Evolutionary conservation across 106 monocot species (phyloP), one percentile per base, ranked within the genome.

Genomic region (Platanthera zijinensis): DNA sequence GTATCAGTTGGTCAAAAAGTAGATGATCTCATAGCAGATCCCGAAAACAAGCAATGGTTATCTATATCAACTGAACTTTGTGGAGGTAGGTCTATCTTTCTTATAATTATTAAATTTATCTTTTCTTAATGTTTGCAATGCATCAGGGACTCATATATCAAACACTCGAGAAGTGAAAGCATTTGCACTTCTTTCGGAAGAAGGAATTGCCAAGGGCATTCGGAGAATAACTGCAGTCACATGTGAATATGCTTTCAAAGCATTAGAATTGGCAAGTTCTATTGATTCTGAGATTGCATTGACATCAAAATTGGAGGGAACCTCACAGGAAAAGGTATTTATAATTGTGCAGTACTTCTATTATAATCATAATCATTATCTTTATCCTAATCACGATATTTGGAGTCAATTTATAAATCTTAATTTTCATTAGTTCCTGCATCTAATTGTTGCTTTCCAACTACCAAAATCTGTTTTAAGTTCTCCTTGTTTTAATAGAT

Each of bases 141-240:
- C 30, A 22, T 1, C 82, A 96, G 96, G 97, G 1, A 97, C 97
- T 64, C 97, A 97, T 84, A 84, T 97, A 72, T 87, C 91, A 74
- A 97, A 97, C 51, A 97, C 97, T 30, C 82, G 89, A 67, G 97
- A 97, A 73, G 97, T 94, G 3, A 88, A 94, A 85, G 91, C 91
- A 56, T 97, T 97, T 90, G 97, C 94, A 14, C 89, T 97, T 72
- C 78, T 97, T 62, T 91, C 93, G 67, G 97, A 97, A 78, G 97
- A 94, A 78, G 97, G 97, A 78, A 97, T 97, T 85, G 97, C 97
- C 6, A 97, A 97, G 77, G 97, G 97, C 73, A 77, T 94, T 75
- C 78, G 97, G 59, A 89, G 97, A 84, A 85, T 97, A 56, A 94
- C 89, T 69, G 97, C 97, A 67, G 97, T 97, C 50, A 97, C 97